Base-by-base conservation (phyloP, 2,329 filamentous ascomycete species). In the Ceratocystis huliohia region DNA sequence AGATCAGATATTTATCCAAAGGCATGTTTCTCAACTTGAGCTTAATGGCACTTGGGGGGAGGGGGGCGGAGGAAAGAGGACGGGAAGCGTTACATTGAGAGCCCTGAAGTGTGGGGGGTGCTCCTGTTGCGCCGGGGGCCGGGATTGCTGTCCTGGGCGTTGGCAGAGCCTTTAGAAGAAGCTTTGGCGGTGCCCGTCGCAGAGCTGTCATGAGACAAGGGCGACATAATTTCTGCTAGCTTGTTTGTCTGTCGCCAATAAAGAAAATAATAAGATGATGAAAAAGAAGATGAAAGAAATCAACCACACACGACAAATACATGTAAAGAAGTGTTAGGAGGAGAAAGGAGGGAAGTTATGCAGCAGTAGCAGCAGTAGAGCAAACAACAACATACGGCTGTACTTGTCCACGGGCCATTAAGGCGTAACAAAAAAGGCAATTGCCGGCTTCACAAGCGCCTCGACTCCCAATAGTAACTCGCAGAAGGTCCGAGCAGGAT, bases 31-130 rank as follows among this genome's bases (percentile, higher is more conserved):
- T 50, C 8, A 13, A 50, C 48, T 20, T 13, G 7, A 50, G 22
- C 48, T 50, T 10, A 22, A 22, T 22, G n/a, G 22, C 17, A 50
- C 48, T 13, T 2, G 7, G 20, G 13, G 7, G n/a, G 5, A 28
- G n/a, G 50, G 41, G 30, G 17, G 59, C n/a, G 7, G 4, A 28
- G 17, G 33, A 17, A 7, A 8, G 33, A 20, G 59, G 59, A 44
- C 22, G 33, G 41, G 59, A 45, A 62, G 65, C 5, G 65, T 66
- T 66, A 66, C 65, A 66, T 66, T 62, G 37, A 41, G 44, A 28
- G 59, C 45, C 65, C 65, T 57, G 59, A 57, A 33, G 63, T 63
- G 65, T 57, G 61, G 28, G 28, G 61, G 5, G 59, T 44, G 56
- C 56, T 63, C 33, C 63, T 66, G 59, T 56, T 44, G 33, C 28